Base-by-base conservation (phyloP, 192 early-diverging fungal genomes). In the Oehlia diaphana region DNA sequence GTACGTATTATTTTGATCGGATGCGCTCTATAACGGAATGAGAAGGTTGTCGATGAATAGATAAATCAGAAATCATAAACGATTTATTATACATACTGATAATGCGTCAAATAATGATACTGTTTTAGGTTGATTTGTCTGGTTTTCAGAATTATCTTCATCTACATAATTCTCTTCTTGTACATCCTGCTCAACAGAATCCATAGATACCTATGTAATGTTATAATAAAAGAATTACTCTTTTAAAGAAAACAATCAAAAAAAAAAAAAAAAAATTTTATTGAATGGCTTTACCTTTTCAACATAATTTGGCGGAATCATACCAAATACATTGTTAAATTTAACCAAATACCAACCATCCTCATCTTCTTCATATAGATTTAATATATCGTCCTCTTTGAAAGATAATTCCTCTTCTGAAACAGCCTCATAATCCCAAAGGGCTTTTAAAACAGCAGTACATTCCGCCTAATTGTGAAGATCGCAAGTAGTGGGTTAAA, bases 321-420 rank as follows among this genome's bases (percentile, higher is more conserved):
- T 92, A 23, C 98, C 98, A 67, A 92, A 91, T 5, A 87, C 78
- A 77, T 92, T 89, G 39, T 89, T 89, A 37, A 85, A 84, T 77
- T 89, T 89, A 26, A 90, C 95, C 79, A 97, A 90, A 89, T 91
- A 96, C 98, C 98, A 99, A 83, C 98, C 96, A 8, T 91, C 91
- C 79, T 97, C 96, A 74, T 92, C 92, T 37, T 91, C 90, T 63
- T 96, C 95, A 80, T 95, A 92, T 6, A 99, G 83, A 68, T 89
- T 82, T 68, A 99, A 82, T 8, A 84, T 80, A 71, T 92, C 92
- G 58, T 90, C 94, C 81, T 95, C 95, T 47, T 80, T 82, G 63
- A 99, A 87, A 2, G 91, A 85, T 42, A 97, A 89, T 83, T 98
- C 96, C 78, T 97, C 96, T 42, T 92, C 92, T 76, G 89, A 89